phyloP scores from a whole-genome alignment of 148 eudicot species.

The Rhododendron williamsianum region DNA sequence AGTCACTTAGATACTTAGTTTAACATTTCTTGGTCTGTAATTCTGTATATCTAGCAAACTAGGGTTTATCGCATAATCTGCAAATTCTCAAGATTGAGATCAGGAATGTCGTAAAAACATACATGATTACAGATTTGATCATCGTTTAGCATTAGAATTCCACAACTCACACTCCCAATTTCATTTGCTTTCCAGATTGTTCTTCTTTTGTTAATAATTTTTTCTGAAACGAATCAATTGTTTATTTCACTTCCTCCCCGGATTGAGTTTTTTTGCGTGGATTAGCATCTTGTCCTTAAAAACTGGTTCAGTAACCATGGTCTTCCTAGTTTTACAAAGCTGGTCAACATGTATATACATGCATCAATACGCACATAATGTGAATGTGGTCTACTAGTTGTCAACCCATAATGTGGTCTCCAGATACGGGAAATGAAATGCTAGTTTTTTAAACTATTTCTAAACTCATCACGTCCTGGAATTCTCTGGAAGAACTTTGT shows the following conservation, averaged over 20 bases:
- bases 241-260: not conserved
- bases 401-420: not conserved
- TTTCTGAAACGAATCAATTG: not conserved
- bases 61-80: not conserved
- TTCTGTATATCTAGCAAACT: not conserved
- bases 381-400: not conserved
- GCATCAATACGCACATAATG: not conserved
- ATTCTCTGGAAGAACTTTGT: not conserved
- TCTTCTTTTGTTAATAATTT: not conserved
- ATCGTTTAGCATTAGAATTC: not conserved
- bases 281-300: not conserved
- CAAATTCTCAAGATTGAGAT: not conserved
- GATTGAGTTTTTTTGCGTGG: not conserved
- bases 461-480: not conserved
- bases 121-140: not conserved
- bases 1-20: not conserved
- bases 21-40: not conserved
- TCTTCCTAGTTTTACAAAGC: not conserved
- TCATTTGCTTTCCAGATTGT: not conserved
- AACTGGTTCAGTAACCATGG: not conserved
- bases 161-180: not conserved
- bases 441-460: not conserved
- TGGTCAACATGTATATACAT: not conserved
- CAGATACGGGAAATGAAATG: not conserved
- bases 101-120: not conserved